Percentiles rank a stretch among this genome's conserved stretches.
phyloP scores from a whole-genome alignment of 305 asterid species.

The Fraxinus ornus region DNA sequence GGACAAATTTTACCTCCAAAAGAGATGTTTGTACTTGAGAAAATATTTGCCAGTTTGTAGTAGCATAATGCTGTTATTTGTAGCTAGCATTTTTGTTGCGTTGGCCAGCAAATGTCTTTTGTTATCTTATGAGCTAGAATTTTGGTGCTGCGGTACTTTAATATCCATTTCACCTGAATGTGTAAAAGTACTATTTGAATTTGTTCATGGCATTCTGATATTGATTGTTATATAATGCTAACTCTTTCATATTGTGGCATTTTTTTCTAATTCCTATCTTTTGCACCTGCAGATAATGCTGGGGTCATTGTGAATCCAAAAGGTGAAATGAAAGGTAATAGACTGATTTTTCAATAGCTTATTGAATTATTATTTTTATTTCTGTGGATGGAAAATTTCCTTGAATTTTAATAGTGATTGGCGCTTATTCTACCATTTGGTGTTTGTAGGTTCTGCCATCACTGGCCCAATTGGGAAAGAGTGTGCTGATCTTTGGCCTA shows the following conservation, averaged over 20 bases:
- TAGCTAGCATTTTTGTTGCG: not conserved
- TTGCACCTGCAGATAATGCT: conserved; percentile 36
- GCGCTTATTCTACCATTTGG: not conserved
- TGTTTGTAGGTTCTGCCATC: conserved; percentile 42
- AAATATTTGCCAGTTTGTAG: not conserved
- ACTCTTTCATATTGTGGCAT: not conserved
- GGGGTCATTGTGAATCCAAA: conserved; percentile 47
- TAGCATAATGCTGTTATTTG: not conserved
- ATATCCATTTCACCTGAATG: not conserved
- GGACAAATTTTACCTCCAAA: not conserved
- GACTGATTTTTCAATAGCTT: not conserved
- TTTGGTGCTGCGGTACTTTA: not conserved
- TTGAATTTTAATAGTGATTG: not conserved
- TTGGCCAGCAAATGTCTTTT: not conserved
- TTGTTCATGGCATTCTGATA: not conserved
- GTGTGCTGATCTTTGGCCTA: conserved; percentile 53
- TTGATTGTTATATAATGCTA: not conserved
- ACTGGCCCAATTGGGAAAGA: conserved; percentile 51
- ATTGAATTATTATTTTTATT: not conserved
- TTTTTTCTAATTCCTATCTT: not conserved
- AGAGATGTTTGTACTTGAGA: not conserved
- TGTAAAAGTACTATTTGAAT: not conserved
- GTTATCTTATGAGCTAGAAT: not conserved
- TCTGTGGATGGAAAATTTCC: not conserved
- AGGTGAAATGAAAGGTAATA: conserved; percentile 45